Percentiles rank a stretch among this genome's conserved stretches.
Conservation (phyloP, 2,329 filamentous ascomycete species). For the Fusarium sp. region DNA sequence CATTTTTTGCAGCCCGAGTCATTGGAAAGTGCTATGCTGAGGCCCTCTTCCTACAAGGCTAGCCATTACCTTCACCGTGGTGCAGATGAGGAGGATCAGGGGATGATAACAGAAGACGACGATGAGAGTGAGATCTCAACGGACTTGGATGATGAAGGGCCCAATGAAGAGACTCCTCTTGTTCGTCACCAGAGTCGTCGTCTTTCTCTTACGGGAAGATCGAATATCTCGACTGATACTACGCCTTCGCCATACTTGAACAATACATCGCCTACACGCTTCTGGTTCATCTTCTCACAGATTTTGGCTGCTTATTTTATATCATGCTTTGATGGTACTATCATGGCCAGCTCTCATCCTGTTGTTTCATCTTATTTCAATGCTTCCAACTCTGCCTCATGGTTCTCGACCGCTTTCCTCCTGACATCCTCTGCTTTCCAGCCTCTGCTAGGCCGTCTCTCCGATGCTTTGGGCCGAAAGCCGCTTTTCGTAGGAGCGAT, state of each 20-base stretch:
- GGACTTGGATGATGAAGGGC: constrained; percentile 11
- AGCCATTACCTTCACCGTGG: constrained; percentile 27
- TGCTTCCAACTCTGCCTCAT: constrained; percentile 82
- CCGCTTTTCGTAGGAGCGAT: constrained; percentile 73
- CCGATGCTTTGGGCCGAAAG: constrained; percentile 78
- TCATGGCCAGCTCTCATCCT: constrained; percentile 81
- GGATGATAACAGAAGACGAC: constrained; percentile 19
- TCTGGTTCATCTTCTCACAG: constrained; percentile 72
- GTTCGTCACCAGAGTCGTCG: constrained; percentile 34
- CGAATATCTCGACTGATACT: constrained; percentile 24
- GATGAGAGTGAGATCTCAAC: constrained; percentile 20
- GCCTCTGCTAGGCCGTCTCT: constrained; percentile 78
- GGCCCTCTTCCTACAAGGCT: constrained; percentile 39
- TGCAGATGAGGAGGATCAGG: constrained; percentile 23
- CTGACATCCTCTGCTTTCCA: constrained; percentile 82
- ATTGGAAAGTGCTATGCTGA: constrained; percentile 55
- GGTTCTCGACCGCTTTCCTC: constrained; percentile 83
- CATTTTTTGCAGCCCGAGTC: constrained; percentile 58
- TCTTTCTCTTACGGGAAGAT: constrained; percentile 31
- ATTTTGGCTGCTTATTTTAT: constrained; percentile 70
- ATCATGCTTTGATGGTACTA: constrained; percentile 77
- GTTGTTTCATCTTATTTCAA: constrained; percentile 85
- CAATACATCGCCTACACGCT: constrained; percentile 61
- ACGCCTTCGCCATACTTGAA: constrained; percentile 56
- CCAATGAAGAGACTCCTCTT: constrained; percentile 47